These are phyloP conservation scores for Eimeria sp. DNA, from an alignment of 169 alveolate genomes.

Conservation along the genomic window DNA sequence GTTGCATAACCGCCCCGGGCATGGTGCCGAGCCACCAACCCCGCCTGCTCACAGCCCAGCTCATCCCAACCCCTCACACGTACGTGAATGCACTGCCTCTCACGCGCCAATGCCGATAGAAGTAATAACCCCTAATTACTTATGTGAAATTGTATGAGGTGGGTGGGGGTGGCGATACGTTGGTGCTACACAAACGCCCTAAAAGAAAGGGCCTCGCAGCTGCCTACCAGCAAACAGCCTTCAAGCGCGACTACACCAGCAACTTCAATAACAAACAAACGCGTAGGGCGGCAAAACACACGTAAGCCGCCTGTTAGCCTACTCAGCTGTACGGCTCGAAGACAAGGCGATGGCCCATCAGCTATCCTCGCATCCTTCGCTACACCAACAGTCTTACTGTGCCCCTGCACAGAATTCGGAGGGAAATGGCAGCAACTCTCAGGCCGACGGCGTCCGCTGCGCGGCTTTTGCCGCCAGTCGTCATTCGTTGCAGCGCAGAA, in stretches of 20 bases:
- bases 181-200: neutral
- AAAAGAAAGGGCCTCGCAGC: neutral
- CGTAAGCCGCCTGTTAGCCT: neutral
- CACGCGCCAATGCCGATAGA: neutral
- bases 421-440: slow-evolving; percentile 16
- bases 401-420: neutral
- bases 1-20: neutral
- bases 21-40: neutral
- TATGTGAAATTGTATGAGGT: neutral
- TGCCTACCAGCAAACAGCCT: neutral
- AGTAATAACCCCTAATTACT: neutral
- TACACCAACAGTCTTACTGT: neutral
- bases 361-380: neutral
- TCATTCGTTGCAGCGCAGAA: slow-evolving; percentile 56
- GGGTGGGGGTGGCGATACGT: neutral
- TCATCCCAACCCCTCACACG: neutral
- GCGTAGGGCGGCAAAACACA: neutral
- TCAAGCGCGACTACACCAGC: neutral
- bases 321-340: neutral
- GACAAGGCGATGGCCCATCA: neutral
- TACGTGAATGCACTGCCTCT: neutral
- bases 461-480: slow-evolving; percentile 49
- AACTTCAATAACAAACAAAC: neutral
- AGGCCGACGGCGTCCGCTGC: slow-evolving; percentile 29
- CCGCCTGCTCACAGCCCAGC: neutral